Base-by-base conservation (phyloP, 108 stramenopile species). In the Nannochloropsis salina region DNA sequence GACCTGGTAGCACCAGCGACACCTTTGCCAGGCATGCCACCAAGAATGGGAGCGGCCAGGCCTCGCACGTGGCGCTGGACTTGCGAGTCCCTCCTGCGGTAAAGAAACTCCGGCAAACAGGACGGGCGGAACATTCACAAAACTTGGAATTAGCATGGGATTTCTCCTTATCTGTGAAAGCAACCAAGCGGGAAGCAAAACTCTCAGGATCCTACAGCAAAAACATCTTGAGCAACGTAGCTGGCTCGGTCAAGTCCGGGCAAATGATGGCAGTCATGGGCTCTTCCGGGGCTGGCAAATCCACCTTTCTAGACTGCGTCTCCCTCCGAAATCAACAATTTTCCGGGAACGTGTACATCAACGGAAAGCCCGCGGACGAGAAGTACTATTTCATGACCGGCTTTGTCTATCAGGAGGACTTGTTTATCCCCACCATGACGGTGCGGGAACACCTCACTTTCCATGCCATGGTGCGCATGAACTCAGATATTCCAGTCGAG, bases 371-470 rank as follows among this genome's bases (percentile, higher is more conserved):
- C 20, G 61, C 61, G 61, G 61, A 74, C 12, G 43, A 44, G 41
- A 15, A 42, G 42, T 42, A 42, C 42, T 41, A 81, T 41, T 81
- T 81, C 22, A 81, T 83, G 41, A 21, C 43, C 12, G 84, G 42
- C 80, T 85, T 80, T 43, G 84, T 80, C 42, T 61, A 79, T 85
- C 84, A 89, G 89, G 89, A 90, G 41, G 89, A 90, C 51, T 21
- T 90, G 43, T 86, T 90, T 44, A 84, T 89, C 41, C 85, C 88
- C 8, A 88, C 85, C 21, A 86, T 89, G 43, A 90, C 89, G 45
- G 85, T 79, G 22, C 83, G 88, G 22, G 89, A 90, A 47, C 89
- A 90, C 89, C 88, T 90, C 47, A 45, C 45, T 44, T 90, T 90
- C 85, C 86, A 89, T 82, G 89, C 89, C n/a, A 85, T 80, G 20